These are phyloP conservation scores for Dactylonectria macrodidyma DNA, from an alignment of 2,329 filamentous ascomycete genomes.

Conservation along the genomic window DNA sequence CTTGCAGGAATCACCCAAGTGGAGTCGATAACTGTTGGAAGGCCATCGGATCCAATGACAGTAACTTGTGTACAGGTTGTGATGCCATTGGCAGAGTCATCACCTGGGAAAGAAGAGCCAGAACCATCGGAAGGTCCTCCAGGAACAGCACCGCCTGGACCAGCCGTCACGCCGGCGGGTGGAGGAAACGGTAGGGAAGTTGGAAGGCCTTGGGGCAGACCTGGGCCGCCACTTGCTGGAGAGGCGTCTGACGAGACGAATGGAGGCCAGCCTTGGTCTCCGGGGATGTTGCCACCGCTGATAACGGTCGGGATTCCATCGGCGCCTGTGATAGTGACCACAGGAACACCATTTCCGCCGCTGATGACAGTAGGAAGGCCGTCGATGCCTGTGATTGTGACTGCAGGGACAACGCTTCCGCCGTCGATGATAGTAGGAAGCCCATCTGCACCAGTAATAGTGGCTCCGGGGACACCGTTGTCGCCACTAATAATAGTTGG, in stretches of 20 bases:
- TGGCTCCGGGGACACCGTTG: conserved; percentile 4
- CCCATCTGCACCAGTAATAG: conserved; percentile 37
- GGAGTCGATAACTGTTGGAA: conserved; percentile 54
- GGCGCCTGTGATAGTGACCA: conserved; percentile 34
- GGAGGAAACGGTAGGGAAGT: conserved; percentile 35
- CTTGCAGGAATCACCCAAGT: conserved; percentile 48
- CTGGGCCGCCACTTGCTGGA: conserved; percentile 31
- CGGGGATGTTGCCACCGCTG: conserved; percentile 23
- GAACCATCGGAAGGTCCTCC: conserved; percentile 31
- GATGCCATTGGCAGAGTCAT: conserved; percentile 26
- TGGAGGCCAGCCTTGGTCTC: conserved; percentile 33
- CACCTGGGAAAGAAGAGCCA: conserved; percentile 24
- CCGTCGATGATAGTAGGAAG: conserved; percentile 14
- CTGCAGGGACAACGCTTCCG: neutral
- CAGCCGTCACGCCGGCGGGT: conserved; percentile 24
- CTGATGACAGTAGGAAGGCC: conserved; percentile 7
- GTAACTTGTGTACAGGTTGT: conserved; percentile 49
- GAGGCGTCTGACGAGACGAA: conserved; percentile 23
- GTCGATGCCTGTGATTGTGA: conserved; percentile 9
- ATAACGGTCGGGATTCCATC: conserved; percentile 38
- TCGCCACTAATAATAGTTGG: conserved; percentile 2
- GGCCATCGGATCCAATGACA: conserved; percentile 51
- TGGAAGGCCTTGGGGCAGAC: conserved; percentile 32
- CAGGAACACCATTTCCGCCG: neutral
- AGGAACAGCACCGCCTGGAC: conserved; percentile 20